Evolutionary conservation across 352 stramenopile species (phyloP).

Genomic region (Phytophthora pistaciae): DNA sequence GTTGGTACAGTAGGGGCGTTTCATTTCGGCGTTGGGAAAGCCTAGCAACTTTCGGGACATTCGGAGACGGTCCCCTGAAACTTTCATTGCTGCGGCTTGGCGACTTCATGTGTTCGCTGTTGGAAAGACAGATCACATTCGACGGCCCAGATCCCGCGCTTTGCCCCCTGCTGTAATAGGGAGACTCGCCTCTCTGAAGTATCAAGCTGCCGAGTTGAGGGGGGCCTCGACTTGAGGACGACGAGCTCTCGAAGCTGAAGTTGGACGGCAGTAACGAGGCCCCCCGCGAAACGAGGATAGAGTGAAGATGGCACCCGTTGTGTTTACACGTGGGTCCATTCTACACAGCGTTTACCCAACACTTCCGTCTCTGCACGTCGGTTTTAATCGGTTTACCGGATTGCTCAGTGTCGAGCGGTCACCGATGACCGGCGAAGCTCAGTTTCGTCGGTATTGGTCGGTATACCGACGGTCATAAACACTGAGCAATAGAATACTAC

Average conservation of each 20-base stretch:
- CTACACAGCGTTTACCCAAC: background rate
- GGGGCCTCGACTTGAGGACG: background rate
- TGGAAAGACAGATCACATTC: constrained; percentile 15
- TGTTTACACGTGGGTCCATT: constrained; percentile 9
- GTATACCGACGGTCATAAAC: too few relatives aligned
- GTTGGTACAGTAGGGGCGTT: background rate
- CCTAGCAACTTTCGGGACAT: background rate
- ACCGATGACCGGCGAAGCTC: too few relatives aligned
- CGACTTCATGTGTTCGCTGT: constrained; percentile 33
- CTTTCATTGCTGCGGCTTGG: constrained; percentile 24
- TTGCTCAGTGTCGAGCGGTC: too few relatives aligned
- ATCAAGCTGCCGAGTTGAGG: constrained; percentile 5
- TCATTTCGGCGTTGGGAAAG: background rate
- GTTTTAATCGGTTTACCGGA: too few relatives aligned
- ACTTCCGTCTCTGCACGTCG: too few relatives aligned
- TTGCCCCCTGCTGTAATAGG: constrained; percentile 4
- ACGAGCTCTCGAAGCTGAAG: background rate
- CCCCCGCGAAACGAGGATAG: too few relatives aligned
- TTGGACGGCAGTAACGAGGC: background rate
- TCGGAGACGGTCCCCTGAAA: constrained; percentile 15
- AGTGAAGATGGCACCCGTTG: too few relatives aligned
- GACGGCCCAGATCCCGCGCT: constrained; percentile 14
- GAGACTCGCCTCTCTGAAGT: constrained; percentile 14
- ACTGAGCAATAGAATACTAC: too few relatives aligned
- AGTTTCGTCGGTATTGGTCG: too few relatives aligned